Base-by-base conservation (phyloP, 169 alveolate genomes). In the Neospora caninum region DNA sequence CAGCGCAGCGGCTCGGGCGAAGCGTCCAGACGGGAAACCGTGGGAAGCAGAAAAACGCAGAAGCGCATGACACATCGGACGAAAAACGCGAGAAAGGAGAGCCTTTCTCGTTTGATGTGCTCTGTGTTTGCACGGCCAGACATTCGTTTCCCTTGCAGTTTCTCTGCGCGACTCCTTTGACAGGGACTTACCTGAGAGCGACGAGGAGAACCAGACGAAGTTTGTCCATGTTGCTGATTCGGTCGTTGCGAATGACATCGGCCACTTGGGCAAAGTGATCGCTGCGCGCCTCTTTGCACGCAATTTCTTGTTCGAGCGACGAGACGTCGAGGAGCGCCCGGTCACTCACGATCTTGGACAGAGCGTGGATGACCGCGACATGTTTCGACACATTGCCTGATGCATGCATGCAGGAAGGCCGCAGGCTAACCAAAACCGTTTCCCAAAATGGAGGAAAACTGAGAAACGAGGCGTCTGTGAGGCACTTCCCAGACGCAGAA, bases 311-410 rank as follows among this genome's bases (percentile, higher is more conserved):
- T 87, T 98, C 99, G 9, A 97, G 84, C 94, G 96, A 96, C 31
- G 99, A 97, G 31, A 98, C 96, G 80, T 96, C 98, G 96, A 98
- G 96, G 49, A 99, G 96, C 41, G 96, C 92, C 94, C 98, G 96
- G 43, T 97, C 97, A 67, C 97, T 98, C 41, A 99, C 98, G 69
- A 97, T 92, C 86, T 97, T 97, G 25, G 98, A 97, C 43, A 99
- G 94, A 91, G 97, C 99, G 94, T 97, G 97, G 92, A 98, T 97
- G 70, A 98, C 96, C 78, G 98, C 97, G 54, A 98, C 99, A 94
- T 99, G 99, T 94, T 99, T 99, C 36, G 98, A 97, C 10, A 98
- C 98, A 94, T 98, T 97, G 86, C 98, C 98, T 70, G 98, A 27
- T 16, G 41, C 43, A 42, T 27, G 43, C 36, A 49, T 20, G 43